A percentile compares a stretch with the other conserved stretches of the same genome.
Conservation (phyloP, 1,284 basidiomycete genomes). For the Ustilago loliicola region DNA sequence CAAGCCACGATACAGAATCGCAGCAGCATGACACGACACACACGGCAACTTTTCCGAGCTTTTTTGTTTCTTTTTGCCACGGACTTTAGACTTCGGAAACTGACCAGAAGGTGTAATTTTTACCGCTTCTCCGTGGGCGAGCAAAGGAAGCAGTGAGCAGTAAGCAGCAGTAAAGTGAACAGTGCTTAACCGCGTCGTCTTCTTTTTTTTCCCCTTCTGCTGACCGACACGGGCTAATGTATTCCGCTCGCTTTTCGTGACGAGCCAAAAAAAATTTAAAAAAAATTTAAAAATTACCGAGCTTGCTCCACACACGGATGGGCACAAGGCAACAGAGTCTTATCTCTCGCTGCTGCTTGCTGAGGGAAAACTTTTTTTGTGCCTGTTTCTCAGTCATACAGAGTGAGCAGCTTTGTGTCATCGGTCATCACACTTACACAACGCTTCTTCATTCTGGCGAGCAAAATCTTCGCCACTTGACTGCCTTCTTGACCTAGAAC, state of each 20-base stretch:
- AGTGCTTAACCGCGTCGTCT: too few species aligned
- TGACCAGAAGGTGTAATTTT: neutral
- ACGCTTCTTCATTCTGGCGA: too few species aligned
- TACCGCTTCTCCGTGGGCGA: conserved; percentile 11
- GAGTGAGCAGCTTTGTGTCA: conserved; percentile 4
- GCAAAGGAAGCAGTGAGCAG: neutral
- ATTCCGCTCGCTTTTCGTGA: neutral
- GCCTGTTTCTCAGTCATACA: neutral
- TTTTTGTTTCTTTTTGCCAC: conserved; percentile 10
- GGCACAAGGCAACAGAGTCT: neutral
- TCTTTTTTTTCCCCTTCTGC: neutral
- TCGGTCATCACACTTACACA: conserved; percentile 10
- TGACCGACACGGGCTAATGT: conserved; percentile 18
- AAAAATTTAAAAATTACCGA: neutral
- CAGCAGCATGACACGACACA: neutral
- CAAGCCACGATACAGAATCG: neutral
- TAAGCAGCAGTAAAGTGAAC: neutral
- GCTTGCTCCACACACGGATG: neutral
- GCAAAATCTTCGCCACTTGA: too few species aligned
- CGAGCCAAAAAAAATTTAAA: neutral
- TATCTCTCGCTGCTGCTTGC: neutral
- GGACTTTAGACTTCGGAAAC: conserved; percentile 26
- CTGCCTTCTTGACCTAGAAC: too few species aligned
- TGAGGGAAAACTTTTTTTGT: too few species aligned
- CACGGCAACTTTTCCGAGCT: conserved; percentile 8